Evolutionary conservation across 192 early-diverging fungal genomes (phyloP), one percentile per base, ranked within the genome.

Genomic region (Piromyces finnis): DNA sequence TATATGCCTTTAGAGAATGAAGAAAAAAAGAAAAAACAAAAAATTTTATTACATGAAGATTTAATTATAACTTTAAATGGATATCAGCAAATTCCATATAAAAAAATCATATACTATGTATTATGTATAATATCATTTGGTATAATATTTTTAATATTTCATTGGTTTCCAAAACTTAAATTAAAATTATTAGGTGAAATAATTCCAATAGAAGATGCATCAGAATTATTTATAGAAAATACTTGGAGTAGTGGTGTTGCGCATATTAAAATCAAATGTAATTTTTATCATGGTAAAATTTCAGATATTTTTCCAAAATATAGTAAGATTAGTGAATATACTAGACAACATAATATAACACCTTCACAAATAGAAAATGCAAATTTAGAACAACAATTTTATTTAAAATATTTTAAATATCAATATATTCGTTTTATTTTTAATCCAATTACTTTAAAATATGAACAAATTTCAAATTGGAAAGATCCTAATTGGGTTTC

Each of bases 161-260:
- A 95, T 32, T 98, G 97, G 96, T 83, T 97, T 39, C 94, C 95
- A 78, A 83, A 82, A 28, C 88, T 92, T 86, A 92, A 90, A 83
- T 88, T 97, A 32, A 81, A 82, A 78, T 90, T 93, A 87, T 91
- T 92, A 1, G 92, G 92, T n/a, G 77, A 39, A 17, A 84, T 81
- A 3, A 92, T 87, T 32, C 85, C 88, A n/a, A 87, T 98, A 78
- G 88, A 86, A 77, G 88, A 91, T 30, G 95, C 41, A 1, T 51
- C 97, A 5, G 88, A 91, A n/a, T 90, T 86, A 80, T 84, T 94
- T n/a, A 87, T 90, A 30, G 83, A 29, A 51, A 87, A 87, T 78
- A 84, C 86, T 35, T 90, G 83, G 84, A 82, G 80, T n/a, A 83
- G 89, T 80, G 77, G 85, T 22, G 59, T 80, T 26, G 80, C 88